Evolutionary conservation across 129 eudicot species (phyloP), one percentile per base, ranked within the genome.

Genomic region (Mikania micrantha): DNA sequence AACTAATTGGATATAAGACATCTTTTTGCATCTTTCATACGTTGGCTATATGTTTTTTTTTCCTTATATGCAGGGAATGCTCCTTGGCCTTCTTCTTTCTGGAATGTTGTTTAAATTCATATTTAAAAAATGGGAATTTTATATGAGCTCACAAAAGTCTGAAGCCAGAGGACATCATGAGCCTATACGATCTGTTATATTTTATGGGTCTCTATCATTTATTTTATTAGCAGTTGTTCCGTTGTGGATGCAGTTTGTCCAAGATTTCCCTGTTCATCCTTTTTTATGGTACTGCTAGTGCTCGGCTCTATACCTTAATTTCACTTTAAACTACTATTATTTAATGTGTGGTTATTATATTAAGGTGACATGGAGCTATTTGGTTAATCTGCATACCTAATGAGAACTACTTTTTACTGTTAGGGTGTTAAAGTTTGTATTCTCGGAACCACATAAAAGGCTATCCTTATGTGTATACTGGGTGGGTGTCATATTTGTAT

Each of bases 171-270:
- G 44, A 64, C 36, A 71, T 52, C 70, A 57, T 56, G 84, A 83
- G 40, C 73, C 12, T 56, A 65, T 72, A 67, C 75, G 66, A 70
- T 82, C 92, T 67, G 4, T 70, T 64, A 27, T 88, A 6, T 93
- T 93, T 81, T 93, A 82, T 67, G 72, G 74, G 25, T 82, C 81
- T 25, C 78, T 93, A 32, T 73, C 78, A 8, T 60, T 81, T 64
- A 68, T 76, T 44, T 70, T 90, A 74, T 69, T 76, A 41, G 73
- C 69, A 52, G 38, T 81, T 38, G 85, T 81, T 74, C 98, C 98
- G 12, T 74, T 82, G 15, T 93, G 98, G 98, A 83, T 93, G 88
- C 95, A 82, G 69, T 73, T 82, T 69, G 96, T 93, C 68, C 92
- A 86, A 66, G 82, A 76, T 74, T 93, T 93, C 32, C 79, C 74